Conservation (phyloP, 1,284 basidiomycete genomes). For the Cutaneotrichosporon sp. region DNA sequence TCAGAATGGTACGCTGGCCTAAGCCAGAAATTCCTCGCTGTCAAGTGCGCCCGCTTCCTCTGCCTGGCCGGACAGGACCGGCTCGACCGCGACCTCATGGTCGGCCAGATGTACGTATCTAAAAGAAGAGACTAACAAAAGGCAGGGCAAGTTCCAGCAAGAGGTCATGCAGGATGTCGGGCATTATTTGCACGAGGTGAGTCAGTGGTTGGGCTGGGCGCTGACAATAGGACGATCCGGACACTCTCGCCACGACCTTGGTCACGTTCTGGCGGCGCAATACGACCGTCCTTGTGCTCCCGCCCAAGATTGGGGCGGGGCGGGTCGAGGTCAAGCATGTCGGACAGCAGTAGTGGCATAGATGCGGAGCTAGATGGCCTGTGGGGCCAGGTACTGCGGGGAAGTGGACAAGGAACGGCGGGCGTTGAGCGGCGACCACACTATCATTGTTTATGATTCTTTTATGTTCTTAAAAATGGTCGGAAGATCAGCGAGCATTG, state of each 20-base stretch:
- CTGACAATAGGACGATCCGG: slow-evolving; percentile 72
- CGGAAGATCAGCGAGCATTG: neutral
- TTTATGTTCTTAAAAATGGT: neutral
- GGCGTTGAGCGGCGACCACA: neutral
- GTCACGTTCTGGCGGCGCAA: slow-evolving; percentile 90
- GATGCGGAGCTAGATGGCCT: neutral
- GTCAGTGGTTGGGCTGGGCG: neutral
- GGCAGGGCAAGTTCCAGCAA: slow-evolving; percentile 91
- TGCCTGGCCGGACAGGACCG: slow-evolving; percentile 90
- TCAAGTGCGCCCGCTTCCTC: slow-evolving; percentile 76
- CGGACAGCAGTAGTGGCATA: slow-evolving; percentile 58
- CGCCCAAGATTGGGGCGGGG: slow-evolving; percentile 50
- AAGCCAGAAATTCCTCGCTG: slow-evolving; percentile 71
- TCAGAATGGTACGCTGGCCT: slow-evolving; percentile 87
- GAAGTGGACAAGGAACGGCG: neutral
- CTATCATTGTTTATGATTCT: neutral
- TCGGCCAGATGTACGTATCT: slow-evolving; percentile 78
- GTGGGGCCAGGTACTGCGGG: too few relatives aligned
- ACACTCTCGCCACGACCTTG: slow-evolving; percentile 70
- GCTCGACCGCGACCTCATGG: slow-evolving; percentile 90
- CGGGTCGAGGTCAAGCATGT: slow-evolving; percentile 66
- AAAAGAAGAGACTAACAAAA: slow-evolving; percentile 12
- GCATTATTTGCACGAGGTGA: slow-evolving; percentile 89
- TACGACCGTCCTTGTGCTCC: slow-evolving; percentile 64
- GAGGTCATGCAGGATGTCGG: slow-evolving; percentile 82